phyloP scores from a whole-genome alignment of 78 protist genomes.

The slime mould (Dictyostelium discoideum) region DNA sequence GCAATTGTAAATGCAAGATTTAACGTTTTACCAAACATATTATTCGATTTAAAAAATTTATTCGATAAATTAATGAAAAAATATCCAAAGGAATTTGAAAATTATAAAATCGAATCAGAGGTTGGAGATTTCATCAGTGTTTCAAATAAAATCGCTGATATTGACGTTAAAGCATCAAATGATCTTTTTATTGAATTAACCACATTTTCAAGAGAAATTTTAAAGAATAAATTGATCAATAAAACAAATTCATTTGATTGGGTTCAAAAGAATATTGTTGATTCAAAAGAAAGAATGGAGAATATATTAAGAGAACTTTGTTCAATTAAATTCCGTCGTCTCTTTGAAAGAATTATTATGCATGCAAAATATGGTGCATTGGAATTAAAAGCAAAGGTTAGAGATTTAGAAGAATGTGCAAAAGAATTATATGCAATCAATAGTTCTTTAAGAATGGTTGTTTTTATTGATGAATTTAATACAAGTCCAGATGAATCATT shows the following conservation, averaged over 20 bases:
- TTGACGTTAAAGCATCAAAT: background rate
- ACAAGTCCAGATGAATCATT: slow-evolving; percentile 52
- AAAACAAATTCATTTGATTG: background rate
- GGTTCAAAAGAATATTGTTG: background rate
- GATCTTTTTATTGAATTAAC: background rate
- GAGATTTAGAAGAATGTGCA: too few relatives aligned
- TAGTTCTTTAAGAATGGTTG: background rate
- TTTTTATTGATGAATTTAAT: slow-evolving; percentile 83
- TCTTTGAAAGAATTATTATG: slow-evolving; percentile 64
- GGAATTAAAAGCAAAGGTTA: background rate
- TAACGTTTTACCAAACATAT: slow-evolving; percentile 19
- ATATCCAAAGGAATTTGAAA: background rate
- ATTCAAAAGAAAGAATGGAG: background rate
- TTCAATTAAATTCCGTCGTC: slow-evolving; percentile 13
- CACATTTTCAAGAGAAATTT: background rate
- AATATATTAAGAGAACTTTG: background rate
- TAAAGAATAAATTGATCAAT: too few relatives aligned
- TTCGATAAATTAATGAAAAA: background rate
- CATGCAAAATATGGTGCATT: slow-evolving; percentile 22
- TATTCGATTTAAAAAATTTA: background rate
- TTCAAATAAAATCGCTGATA: background rate
- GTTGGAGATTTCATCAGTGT: background rate
- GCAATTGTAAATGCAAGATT: slow-evolving; percentile 19
- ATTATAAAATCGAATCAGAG: background rate
- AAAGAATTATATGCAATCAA: background rate